A percentile compares a stretch with the other conserved stretches of the same genome.
Conservation (phyloP, 192 early-diverging fungal genomes). For the Oehlia diaphana region DNA sequence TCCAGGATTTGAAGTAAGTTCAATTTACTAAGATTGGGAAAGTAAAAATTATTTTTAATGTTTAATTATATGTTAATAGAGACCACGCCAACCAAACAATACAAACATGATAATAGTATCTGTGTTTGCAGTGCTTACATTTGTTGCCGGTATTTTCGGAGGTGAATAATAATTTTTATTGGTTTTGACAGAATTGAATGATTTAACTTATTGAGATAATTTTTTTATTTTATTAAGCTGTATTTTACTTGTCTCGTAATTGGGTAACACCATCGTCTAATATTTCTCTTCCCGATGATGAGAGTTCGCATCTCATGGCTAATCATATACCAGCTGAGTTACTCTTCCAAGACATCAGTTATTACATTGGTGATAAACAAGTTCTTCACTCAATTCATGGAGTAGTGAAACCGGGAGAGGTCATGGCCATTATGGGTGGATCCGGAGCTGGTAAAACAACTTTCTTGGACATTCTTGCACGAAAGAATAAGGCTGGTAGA, state of each 20-base stretch:
- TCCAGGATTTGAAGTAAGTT: constrained; percentile 64
- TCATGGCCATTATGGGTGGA: constrained; percentile 92
- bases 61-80: constrained; percentile 37
- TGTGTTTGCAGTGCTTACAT: constrained; percentile 38
- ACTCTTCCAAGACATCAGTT: constrained; percentile 64
- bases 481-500: constrained; percentile 65
- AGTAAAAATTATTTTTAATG: background rate
- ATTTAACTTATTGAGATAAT: background rate
- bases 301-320: constrained; percentile 68
- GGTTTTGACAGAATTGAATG: background rate
- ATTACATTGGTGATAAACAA: constrained; percentile 52
- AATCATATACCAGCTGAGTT: constrained; percentile 69
- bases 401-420: constrained; percentile 76
- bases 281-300: constrained; percentile 51
- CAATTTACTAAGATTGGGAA: background rate
- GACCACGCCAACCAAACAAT: constrained; percentile 44
- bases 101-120: constrained; percentile 43
- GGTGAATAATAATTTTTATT: constrained; percentile 15
- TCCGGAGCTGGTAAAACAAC: constrained; percentile 94
- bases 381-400: constrained; percentile 62
- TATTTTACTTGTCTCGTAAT: constrained; percentile 16
- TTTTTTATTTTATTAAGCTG: background rate
- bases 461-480: constrained; percentile 86
- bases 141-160: constrained; percentile 38
- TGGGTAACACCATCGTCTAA: constrained; percentile 24